Evolutionary conservation across 768 basidiomycete species (phyloP), one percentile per base, ranked within the genome.

Genomic region (Glaciozyma martinii): DNA sequence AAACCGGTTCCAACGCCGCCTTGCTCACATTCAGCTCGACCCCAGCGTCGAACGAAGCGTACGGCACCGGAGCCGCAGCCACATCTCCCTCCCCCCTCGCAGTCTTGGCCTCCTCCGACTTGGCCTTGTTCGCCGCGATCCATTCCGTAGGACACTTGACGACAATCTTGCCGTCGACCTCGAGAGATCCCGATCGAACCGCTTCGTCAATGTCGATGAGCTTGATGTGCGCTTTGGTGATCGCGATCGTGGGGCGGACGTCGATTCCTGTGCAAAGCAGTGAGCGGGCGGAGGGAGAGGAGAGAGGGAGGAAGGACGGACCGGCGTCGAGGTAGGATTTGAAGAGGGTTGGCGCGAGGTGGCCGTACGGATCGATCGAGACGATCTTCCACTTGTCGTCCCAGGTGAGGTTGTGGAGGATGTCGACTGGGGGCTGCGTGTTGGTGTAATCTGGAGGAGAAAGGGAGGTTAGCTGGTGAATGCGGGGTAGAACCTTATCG

Each of bases 1-100:
- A 97, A 19, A 97, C 92, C 0, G 93, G 94, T 74, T 97, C 94
- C 12, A 97, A 86, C 0, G 94, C 93, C 0, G 92, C 93, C 78
- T 97, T 97, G 75, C 84, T 86, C n/a, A 87, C 83, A 54, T 79
- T 83, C 18, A 97, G 83, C 79, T 98, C 94, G 23, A 97, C 84
- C 9, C 94, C 93, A 12, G 86, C 84, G 59, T 77, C 76, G 16
- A 73, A 74, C 29, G 12, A 32, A 6, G 59, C 65, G 12, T 55
- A 49, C 13, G 69, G 58, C 5, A 74, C 63, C 52, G 53, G 72
- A 67, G 32, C 66, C 21, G 42, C 54, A 1, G 67, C 65, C 9
- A 12, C 61, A 49, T 71, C 66, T 62, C 83, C 81, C 30, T 79
- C 82, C 10, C 78, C 76, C 61, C 81, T 84, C 64, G 74, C 74